phyloP scores from a whole-genome alignment of 306 rosid genomes.

The Prunus mongolica region DNA sequence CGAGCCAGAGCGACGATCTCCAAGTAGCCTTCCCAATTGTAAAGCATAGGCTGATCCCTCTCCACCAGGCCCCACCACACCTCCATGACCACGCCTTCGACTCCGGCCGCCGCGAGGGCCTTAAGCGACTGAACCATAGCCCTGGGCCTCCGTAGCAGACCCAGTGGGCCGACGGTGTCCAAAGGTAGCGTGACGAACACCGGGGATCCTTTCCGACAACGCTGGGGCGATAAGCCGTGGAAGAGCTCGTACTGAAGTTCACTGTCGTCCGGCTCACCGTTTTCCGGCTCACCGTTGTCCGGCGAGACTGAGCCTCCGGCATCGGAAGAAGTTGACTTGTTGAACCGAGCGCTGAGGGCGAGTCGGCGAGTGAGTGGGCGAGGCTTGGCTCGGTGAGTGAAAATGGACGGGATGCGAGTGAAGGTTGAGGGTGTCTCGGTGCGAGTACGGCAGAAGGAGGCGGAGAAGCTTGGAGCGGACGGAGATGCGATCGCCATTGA shows the following conservation, averaged over 20 bases:
- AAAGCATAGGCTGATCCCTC: constrained; percentile 61
- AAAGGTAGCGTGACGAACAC: constrained; percentile 69
- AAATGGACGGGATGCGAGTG: constrained; percentile 41
- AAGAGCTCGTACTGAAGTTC: constrained; percentile 62
- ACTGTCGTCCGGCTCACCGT: constrained; percentile 58
- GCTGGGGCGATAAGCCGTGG: constrained; percentile 52
- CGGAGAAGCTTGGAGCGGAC: constrained; percentile 46
- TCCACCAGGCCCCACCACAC: constrained; percentile 95
- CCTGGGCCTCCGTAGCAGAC: constrained; percentile 39
- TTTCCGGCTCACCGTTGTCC: constrained; percentile 60
- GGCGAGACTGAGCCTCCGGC: constrained; percentile 59
- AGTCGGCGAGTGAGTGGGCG: constrained; percentile 28
- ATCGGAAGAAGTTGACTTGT: constrained; percentile 55
- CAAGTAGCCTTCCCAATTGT: constrained; percentile 72
- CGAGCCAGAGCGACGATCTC: constrained; percentile 57
- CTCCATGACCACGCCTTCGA: constrained; percentile 85
- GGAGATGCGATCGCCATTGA: constrained; percentile 67
- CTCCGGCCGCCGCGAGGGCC: constrained; percentile 67
- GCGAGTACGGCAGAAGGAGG: constrained; percentile 47
- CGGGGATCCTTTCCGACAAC: constrained; percentile 49
- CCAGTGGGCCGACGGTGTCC: constrained; percentile 35
- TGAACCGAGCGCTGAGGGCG: constrained; percentile 45
- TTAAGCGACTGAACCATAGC: constrained; percentile 47
- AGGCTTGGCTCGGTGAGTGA: constrained; percentile 30
- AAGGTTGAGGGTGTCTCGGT: constrained; percentile 17